Evolutionary conservation across 495 filamentous ascomycete species (phyloP), one percentile per base, ranked within the genome.

Genomic region (Astrothelium macrocarpum): DNA sequence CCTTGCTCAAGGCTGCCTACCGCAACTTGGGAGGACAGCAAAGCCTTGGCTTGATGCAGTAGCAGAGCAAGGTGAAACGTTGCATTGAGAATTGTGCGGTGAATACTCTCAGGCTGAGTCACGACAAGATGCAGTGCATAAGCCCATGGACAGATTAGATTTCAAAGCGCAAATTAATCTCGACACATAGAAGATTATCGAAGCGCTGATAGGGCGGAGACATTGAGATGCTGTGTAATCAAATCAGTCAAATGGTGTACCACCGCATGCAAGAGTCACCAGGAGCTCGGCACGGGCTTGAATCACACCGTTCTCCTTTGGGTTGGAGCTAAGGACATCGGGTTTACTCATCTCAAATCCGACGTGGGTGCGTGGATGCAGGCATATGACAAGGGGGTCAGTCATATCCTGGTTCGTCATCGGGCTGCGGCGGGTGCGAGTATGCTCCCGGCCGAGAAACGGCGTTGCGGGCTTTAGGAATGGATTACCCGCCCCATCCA

Each of bases 81-180:
- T 29, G 49, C 49, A 56, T 29, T n/a, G 49, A 29, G 25, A 26
- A 56, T n/a, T n/a, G 49, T 56, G 49, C 49, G 49, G 49, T 56
- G 49, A 56, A 20, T 56, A 56, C 3, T 56, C 25, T 11, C 23
- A 56, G 16, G 49, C 49, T 56, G 49, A 56, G 49, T 56, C 49
- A 29, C 20, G 7, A 29, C 49, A 28, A 3, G 7, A 10, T 56
- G 25, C 49, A 29, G 23, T 56, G 49, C 49, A 28, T 12, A 9
- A 56, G 49, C 16, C 23, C 49, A 26, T 26, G 7, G 12, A 20
- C 12, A 12, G n/a, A 29, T n/a, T 12, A 56, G 49, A 56, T 56
- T 56, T 56, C 49, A 56, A 56, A 56, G 49, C 49, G 49, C 45
- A 49, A 29, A 9, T 20, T 29, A 56, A 9, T 2, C 49, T 11